A percentile compares a stretch with the other conserved stretches of the same genome.
These are phyloP conservation scores for Halophytophthora polymorphica DNA, from an alignment of 352 stramenopile species.

Conservation along the genomic window DNA sequence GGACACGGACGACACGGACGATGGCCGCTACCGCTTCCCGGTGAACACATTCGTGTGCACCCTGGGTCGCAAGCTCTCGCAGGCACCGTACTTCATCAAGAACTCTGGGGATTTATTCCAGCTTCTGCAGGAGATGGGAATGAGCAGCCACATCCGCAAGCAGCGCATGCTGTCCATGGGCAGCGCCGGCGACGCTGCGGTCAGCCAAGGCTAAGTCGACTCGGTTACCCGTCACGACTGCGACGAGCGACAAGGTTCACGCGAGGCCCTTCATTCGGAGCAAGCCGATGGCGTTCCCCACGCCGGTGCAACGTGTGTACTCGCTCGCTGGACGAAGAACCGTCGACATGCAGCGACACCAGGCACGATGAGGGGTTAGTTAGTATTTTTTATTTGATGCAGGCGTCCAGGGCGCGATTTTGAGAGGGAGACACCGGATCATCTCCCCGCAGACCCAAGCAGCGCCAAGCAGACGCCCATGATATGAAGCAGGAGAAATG, in stretches of 20 bases:
- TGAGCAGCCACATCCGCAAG: slow-evolving; percentile 75
- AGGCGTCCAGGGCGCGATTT: slow-evolving; percentile 21
- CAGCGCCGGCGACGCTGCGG: slow-evolving; percentile 16
- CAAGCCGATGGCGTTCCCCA: slow-evolving; percentile 76
- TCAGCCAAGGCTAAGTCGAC: slow-evolving; percentile 4
- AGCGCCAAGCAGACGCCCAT: slow-evolving; percentile 7
- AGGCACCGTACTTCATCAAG: slow-evolving; percentile 86
- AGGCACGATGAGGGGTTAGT: slow-evolving; percentile 4
- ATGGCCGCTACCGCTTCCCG: slow-evolving; percentile 63
- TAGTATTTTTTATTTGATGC: slow-evolving; percentile 28
- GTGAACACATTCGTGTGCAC: slow-evolving; percentile 87
- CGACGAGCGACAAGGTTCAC: slow-evolving; percentile 12
- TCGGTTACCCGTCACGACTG: not conserved
- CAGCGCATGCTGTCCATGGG: slow-evolving; percentile 65
- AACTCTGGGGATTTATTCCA: slow-evolving; percentile 85
- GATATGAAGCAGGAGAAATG: slow-evolving; percentile 8
- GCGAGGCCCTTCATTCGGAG: slow-evolving; percentile 62
- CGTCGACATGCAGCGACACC: slow-evolving; percentile 6
- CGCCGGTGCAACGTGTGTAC: slow-evolving; percentile 63
- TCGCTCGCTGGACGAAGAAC: slow-evolving; percentile 43
- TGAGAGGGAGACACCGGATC: slow-evolving; percentile 21
- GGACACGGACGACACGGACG: slow-evolving; percentile 35
- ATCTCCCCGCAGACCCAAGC: slow-evolving; percentile 7
- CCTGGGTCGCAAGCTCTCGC: slow-evolving; percentile 73
- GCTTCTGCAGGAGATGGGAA: slow-evolving; percentile 79